Conservation (phyloP, 2,329 filamentous ascomycete genomes). For the Venturiaceae sp. region DNA sequence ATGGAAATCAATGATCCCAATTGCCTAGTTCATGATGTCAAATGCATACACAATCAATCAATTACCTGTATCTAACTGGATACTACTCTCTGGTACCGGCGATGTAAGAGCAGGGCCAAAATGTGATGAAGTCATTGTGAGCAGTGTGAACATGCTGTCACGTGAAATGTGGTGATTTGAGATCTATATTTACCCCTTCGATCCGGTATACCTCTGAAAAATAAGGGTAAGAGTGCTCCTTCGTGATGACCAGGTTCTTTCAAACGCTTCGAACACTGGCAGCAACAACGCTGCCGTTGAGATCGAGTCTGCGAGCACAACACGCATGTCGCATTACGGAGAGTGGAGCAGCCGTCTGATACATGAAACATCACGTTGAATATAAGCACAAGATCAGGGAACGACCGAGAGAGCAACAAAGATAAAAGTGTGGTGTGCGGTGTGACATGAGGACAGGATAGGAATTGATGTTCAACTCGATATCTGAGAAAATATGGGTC, state of each 20-base stretch:
- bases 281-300: not conserved
- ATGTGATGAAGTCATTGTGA: not conserved
- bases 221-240: no score
- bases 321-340: not conserved
- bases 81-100: not conserved
- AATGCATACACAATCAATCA: not conserved
- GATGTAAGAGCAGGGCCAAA: not conserved
- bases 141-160: not conserved
- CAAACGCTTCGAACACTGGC: not conserved
- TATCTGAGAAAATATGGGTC: no score
- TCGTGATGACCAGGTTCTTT: not conserved
- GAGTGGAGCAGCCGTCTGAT: not conserved
- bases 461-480: no score
- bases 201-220: no score
- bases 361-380: not conserved
- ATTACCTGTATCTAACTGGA: not conserved
- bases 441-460: not conserved
- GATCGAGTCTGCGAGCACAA: not conserved
- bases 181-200: no score
- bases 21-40: not conserved
- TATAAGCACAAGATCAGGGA: not conserved
- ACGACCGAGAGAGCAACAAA: not conserved
- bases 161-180: no score
- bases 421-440: not conserved
- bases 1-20: not conserved